phyloP scores from a whole-genome alignment of 2,329 filamentous ascomycete species.

The Phialocephala sp. region DNA sequence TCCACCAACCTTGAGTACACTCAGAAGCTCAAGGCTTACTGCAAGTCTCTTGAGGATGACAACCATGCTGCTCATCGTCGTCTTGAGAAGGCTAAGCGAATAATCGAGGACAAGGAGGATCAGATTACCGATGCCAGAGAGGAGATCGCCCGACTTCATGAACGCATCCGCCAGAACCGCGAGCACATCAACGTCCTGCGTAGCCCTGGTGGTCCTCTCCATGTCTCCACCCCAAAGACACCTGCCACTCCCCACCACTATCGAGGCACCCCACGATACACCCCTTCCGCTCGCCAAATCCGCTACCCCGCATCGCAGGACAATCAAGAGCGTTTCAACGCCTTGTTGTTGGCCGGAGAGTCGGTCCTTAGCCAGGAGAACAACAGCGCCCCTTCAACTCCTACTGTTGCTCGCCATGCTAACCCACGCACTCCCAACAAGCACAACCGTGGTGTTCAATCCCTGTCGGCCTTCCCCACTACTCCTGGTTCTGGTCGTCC shows the following conservation, averaged over 20 bases:
- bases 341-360: slow-evolving; percentile 74
- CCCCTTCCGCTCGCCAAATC: slow-evolving; percentile 48
- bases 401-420: slow-evolving; percentile 44
- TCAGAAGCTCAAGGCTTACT: slow-evolving; percentile 68
- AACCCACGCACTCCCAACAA: slow-evolving; percentile 57
- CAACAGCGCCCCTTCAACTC: slow-evolving; percentile 76
- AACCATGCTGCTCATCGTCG: slow-evolving; percentile 68
- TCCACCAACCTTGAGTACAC: slow-evolving; percentile 61
- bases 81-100: slow-evolving; percentile 74
- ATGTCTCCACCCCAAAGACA: slow-evolving; percentile 64
- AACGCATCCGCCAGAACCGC: slow-evolving; percentile 86
- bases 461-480: slow-evolving; percentile 81
- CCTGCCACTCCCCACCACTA: slow-evolving; percentile 49
- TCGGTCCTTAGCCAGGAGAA: slow-evolving; percentile 77
- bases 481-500: slow-evolving; percentile 67
- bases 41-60: slow-evolving; percentile 69
- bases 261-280: slow-evolving; percentile 57
- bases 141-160: slow-evolving; percentile 77
- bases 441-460: slow-evolving; percentile 79
- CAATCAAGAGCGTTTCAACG: slow-evolving; percentile 73
- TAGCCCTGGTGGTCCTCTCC: slow-evolving; percentile 73
- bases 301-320: slow-evolving; percentile 56
- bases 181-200: slow-evolving; percentile 83
- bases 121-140: slow-evolving; percentile 73
- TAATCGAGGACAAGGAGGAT: slow-evolving; percentile 80